Base-by-base conservation (phyloP, 2,329 filamentous ascomycete genomes). In the Cladosporium colombiae region DNA sequence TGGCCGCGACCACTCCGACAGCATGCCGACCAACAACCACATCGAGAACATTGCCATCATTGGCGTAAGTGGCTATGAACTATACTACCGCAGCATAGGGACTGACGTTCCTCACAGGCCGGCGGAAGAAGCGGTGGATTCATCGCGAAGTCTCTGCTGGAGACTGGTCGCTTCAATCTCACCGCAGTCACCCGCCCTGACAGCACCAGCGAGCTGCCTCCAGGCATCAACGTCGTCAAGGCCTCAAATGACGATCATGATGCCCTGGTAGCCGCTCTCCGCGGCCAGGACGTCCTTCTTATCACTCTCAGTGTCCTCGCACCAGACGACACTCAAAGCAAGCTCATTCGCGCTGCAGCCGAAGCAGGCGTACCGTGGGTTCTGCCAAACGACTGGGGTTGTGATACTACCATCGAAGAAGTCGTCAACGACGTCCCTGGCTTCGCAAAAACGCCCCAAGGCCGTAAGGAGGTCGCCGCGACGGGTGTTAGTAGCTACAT, bases 151-250 rank as follows among this genome's bases (percentile, higher is more conserved):
- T 76, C 76, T n/a, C 75, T 85, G 5, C 70, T 82, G 53, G 75
- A 76, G 44, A 78, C 77, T 29, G 81, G 81, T 63, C 80, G 80
- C 55, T 82, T 84, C 72, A 80, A 70, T 16, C 74, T 86, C 66
- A 86, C 83, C 1, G 82, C 82, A 66, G 74, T 87, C 49, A 81
- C 81, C 1, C 83, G 84, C 53, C 62, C 68, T 1, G 80, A 78
- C 33, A 83, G 82, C 69, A 79, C 73, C 3, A 75, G 69, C 66
- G 77, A 69, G 0, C 74, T 85, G 3, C 81, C 81, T 8, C 68
- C 71, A 0, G 81, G 75, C 23, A 74, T 83, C 53, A 69, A 71
- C 5, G 72, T 80, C 40, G 78, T 75, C 25, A 73, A 70, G 27
- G 74, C 84, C 65, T 75, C 86, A 76, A 87, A 87, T 73, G 70